Base-by-base conservation (phyloP, 768 basidiomycete genomes). In the Neoboletus magnificus region DNA sequence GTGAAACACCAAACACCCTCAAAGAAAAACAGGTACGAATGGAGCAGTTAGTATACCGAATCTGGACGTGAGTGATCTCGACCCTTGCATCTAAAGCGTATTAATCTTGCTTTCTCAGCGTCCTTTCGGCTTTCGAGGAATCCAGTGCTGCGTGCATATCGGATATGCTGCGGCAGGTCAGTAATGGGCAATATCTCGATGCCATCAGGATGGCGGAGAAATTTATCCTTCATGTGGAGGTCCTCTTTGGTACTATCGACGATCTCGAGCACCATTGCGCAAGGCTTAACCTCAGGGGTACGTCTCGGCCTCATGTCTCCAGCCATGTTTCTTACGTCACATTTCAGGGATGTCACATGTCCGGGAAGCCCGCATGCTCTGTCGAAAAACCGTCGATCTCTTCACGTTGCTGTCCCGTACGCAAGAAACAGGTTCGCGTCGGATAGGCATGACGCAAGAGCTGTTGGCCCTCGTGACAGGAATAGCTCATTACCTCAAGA, bases 91-190 rank as follows among this genome's bases (percentile, higher is more conserved):
- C 36, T 40, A 42, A 36, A 3, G 25, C 11, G 51, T 44, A 59
- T 60, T 57, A 33, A 64, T 46, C 11, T 46, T 54, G 32, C 41
- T 29, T 56, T 63, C 47, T 49, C 59, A 92, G 90, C 47, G 94
- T 98, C 36, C 80, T 99, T 36, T 97, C 94, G 25, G 93, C 96
- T 5, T 99, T 98, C 61, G 97, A 99, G 71, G 97, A 99, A 74
- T 96, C 93, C n/a, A 94, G 92, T 63, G 97, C 97, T 23, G 95
- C 96, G 9, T 96, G 96, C 74, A 99, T 99, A 62, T 97, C 94
- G 27, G 97, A 98, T 71, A 99, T 99, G 95, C 77, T 99, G 54
- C 80, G 93, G 59, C 92, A 95, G 69, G 97, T 99, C 73, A 98
- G 95, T 80, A 93, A 89, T 63, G 91, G 93, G 11, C 88, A 95